Base-by-base conservation (phyloP, 129 eudicot genomes). In the Tagetes patula region DNA sequence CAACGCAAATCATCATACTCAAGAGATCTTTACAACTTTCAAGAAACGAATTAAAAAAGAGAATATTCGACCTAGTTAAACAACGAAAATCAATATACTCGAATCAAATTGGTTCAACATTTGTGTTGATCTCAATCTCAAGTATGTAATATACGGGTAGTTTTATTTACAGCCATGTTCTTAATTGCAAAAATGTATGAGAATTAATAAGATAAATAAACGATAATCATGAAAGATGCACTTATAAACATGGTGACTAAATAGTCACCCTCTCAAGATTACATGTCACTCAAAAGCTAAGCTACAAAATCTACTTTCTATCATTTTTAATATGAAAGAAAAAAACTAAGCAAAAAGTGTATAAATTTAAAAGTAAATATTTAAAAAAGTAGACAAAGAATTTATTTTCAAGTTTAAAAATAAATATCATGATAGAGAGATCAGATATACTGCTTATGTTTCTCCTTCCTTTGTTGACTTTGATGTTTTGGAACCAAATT, bases 281-380 rank as follows among this genome's bases (percentile, higher is more conserved):
- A 63, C 88, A 87, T 89, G 96, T 83, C 82, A 69, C 84, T 82
- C 58, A 87, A 92, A 92, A 92, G 98, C 87, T 74, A 78, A 80
- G 86, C 91, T 87, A 67, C 82, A 70, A 82, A 79, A 87, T 92
- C 96, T 84, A 68, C 83, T 80, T 79, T 42, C 82, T 67, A 82
- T 89, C 70, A 87, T 85, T 73, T 48, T 84, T 71, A 46, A 76
- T 67, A 82, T 53, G 70, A 69, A 59, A 30, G 38, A 47, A 61
- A 47, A 47, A 65, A 72, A 72, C 38, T 54, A 65, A 42, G 34
- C 45, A 52, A 75, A 75, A 75, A 77, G 84, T 72, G 65, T 80
- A 40, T 14, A 72, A 52, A 53, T 43, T 80, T 46, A 12, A 30
- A 59, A 45, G 45, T 60, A 62, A 71, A 3, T 48, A 59, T 48